These are phyloP conservation scores for Colletotrichum sp. DNA, from an alignment of 2,329 filamentous ascomycete species.

Conservation along the genomic window DNA sequence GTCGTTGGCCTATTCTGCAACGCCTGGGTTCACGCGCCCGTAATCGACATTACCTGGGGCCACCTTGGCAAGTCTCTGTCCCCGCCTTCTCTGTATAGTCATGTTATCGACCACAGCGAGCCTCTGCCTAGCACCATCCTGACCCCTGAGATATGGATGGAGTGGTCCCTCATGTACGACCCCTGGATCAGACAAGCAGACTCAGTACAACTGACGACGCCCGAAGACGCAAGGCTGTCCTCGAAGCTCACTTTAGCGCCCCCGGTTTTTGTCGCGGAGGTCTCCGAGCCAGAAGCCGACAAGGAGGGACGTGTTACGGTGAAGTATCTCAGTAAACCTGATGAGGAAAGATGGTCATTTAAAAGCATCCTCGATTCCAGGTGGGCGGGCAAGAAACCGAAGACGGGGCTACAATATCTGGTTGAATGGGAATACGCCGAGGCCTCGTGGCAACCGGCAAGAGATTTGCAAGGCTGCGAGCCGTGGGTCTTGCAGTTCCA, in stretches of 20 bases:
- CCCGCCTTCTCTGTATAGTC: neutral
- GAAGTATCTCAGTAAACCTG: neutral
- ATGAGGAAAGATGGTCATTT: constrained; percentile 15
- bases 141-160: constrained; percentile 8
- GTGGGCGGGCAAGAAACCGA: neutral
- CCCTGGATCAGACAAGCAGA: constrained; percentile 9
- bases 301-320: constrained; percentile 6
- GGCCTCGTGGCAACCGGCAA: constrained; percentile 14
- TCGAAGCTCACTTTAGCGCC: neutral
- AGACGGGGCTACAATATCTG: constrained; percentile 4
- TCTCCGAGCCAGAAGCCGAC: constrained; percentile 5
- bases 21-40: constrained; percentile 5
- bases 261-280: neutral
- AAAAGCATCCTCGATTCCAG: constrained; percentile 4
- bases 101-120: neutral
- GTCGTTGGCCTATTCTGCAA: constrained; percentile 14
- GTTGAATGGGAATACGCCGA: constrained; percentile 16
- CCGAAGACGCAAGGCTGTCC: neutral
- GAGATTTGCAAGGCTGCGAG: constrained; percentile 9
- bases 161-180: constrained; percentile 14
- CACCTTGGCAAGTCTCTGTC: neutral
- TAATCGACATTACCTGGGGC: neutral
- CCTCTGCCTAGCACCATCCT: neutral
- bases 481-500: constrained; percentile 11
- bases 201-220: neutral